These are phyloP conservation scores for Curvularia hawaiiensis DNA, from an alignment of 2,329 filamentous ascomycete species.

Conservation along the genomic window DNA sequence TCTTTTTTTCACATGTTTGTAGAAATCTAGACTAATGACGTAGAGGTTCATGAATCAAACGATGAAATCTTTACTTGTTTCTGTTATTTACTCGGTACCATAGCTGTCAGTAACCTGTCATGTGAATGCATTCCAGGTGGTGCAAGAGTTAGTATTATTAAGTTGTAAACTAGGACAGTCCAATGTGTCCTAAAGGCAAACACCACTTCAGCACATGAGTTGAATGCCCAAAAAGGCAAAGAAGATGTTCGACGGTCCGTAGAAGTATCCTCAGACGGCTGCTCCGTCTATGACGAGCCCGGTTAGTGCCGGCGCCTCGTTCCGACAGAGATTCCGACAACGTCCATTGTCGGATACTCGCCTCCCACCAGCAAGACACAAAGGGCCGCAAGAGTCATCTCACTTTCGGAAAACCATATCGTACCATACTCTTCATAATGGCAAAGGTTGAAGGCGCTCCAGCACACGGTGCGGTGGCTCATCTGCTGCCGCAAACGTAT, in stretches of 20 bases:
- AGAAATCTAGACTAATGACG: background rate
- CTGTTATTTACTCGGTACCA: background rate
- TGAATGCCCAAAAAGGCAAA: background rate
- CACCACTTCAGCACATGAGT: background rate
- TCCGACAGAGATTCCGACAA: slow-evolving; percentile 15
- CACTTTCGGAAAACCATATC: background rate
- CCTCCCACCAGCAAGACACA: slow-evolving; percentile 2
- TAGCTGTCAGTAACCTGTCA: background rate
- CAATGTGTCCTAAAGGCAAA: background rate
- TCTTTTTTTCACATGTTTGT: background rate
- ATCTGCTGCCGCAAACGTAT: slow-evolving; percentile 85
- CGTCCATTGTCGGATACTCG: slow-evolving; percentile 7
- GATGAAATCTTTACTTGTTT: background rate
- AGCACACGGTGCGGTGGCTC: slow-evolving; percentile 63
- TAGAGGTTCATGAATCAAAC: background rate
- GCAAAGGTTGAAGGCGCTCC: slow-evolving; percentile 57
- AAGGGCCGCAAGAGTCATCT: background rate
- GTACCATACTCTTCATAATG: slow-evolving; percentile 10
- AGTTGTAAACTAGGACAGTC: background rate
- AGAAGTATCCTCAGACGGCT: background rate
- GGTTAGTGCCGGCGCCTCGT: slow-evolving; percentile 22
- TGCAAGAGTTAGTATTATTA: too few relatives aligned
- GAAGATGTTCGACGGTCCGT: background rate
- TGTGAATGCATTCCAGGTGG: background rate
- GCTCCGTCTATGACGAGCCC: background rate